Base-by-base conservation (phyloP, 352 stramenopile species). In the Phytopythium kandeliae region DNA sequence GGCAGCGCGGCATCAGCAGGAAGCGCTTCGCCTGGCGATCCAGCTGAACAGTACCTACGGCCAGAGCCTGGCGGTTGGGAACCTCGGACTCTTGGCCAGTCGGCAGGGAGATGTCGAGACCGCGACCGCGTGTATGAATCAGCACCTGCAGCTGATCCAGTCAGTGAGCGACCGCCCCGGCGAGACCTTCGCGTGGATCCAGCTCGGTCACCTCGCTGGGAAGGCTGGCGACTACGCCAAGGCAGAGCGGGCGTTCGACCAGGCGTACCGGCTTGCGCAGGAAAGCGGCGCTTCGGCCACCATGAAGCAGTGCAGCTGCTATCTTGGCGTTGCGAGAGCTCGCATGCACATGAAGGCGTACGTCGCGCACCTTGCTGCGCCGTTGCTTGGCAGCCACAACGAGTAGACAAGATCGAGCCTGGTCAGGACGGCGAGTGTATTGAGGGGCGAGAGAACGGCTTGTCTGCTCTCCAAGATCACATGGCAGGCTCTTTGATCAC, bases 61-160 rank as follows among this genome's bases (percentile, higher is more conserved):
- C 12, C 87, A 96, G 52, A 89, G 78, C 60, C 71, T 96, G 13
- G 81, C 86, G 1, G 86, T 96, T 4, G 86, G 86, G 13, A 96
- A 96, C 54, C 66, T 96, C 4, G 86, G 87, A 0, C 66, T 94
- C 13, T 57, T 96, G 16, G 86, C 85, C 12, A 89, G 84, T 44
- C 70, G 83, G n/a, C 85, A 95, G 54, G 80, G 78, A 30, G 87
- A 96, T 48, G 30, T 82, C 16, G 66, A 86, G 11, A 96, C 85
- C 5, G 85, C 86, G 0, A 57, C 70, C 10, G 81, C 86, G 8
- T 96, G 86, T 53, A 83, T 96, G 63, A 87, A 96, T 50, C 87
- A 96, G 65, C 85, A 96, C 56, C 53, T 96, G 11, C 86, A 96
- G 61, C 76, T 96, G 12, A 84, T 93, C 21, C 85, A 96, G 62